These are phyloP conservation scores for Mollisiaceae sp. DNA, from an alignment of 2,329 filamentous ascomycete species.

Conservation along the genomic window DNA sequence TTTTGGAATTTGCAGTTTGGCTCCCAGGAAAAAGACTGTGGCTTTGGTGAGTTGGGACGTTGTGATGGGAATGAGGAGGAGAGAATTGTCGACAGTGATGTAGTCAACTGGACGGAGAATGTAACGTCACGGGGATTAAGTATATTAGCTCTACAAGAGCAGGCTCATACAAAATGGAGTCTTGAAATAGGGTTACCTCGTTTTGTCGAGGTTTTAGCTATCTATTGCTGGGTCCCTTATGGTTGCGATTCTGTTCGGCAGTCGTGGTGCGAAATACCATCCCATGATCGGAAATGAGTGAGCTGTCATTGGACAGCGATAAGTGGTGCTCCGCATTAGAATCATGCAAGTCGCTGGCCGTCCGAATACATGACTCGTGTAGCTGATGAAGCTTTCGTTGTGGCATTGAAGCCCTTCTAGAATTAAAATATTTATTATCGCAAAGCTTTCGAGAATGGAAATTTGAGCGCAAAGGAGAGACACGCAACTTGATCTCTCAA, in stretches of 20 bases:
- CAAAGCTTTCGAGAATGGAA: not conserved
- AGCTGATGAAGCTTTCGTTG: no score
- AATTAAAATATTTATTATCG: no score
- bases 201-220: not conserved
- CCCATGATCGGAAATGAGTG: not conserved
- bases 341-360: not conserved
- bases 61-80: not conserved
- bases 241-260: not conserved
- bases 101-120: not conserved
- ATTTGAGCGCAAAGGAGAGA: no score
- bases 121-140: not conserved
- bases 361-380: not conserved
- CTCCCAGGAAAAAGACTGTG: not conserved
- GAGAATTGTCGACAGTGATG: not conserved
- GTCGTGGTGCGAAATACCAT: not conserved
- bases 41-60: not conserved
- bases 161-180: not conserved
- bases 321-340: not conserved
- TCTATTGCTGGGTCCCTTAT: not conserved
- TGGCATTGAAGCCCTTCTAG: no score
- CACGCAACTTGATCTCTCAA: no score
- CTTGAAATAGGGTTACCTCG: not conserved
- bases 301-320: not conserved
- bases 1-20: not conserved
- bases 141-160: not conserved